Conservation (phyloP, 2,329 filamentous ascomycete genomes). For the Fusarium tricinctum region DNA sequence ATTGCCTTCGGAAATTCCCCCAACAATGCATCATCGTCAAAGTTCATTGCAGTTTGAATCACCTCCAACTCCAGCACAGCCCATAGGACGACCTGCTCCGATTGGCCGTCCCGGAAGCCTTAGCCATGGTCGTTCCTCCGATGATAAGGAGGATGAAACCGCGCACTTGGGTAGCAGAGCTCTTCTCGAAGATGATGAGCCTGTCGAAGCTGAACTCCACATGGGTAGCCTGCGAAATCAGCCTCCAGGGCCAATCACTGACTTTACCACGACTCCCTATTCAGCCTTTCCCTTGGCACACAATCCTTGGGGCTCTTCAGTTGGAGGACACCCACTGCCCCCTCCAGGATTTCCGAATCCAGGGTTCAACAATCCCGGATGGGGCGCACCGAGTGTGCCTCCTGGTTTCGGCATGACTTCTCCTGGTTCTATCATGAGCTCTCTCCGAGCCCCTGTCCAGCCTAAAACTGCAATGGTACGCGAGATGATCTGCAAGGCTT, state of each 20-base stretch:
- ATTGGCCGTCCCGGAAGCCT: constrained; percentile 89
- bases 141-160: constrained; percentile 77
- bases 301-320: constrained; percentile 60
- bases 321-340: constrained; percentile 56
- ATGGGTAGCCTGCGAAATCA: constrained; percentile 60
- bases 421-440: constrained; percentile 49
- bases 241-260: constrained; percentile 63
- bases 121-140: constrained; percentile 65
- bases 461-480: constrained; percentile 78
- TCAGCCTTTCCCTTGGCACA: constrained; percentile 56
- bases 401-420: constrained; percentile 55
- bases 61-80: constrained; percentile 70
- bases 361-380: constrained; percentile 56
- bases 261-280: constrained; percentile 61
- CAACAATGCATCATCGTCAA: constrained; percentile 77
- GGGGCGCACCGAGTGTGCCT: constrained; percentile 54
- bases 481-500: constrained; percentile 81
- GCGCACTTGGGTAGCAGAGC: constrained; percentile 92
- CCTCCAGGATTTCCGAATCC: constrained; percentile 58
- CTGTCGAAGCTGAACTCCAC: constrained; percentile 55
- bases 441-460: constrained; percentile 58
- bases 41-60: constrained; percentile 78
- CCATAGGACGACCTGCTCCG: constrained; percentile 85
- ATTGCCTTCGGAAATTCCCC: constrained; percentile 52
- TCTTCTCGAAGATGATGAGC: constrained; percentile 81